Conservation (phyloP, 2,329 filamentous ascomycete species). For the Colletotrichum sp. region DNA sequence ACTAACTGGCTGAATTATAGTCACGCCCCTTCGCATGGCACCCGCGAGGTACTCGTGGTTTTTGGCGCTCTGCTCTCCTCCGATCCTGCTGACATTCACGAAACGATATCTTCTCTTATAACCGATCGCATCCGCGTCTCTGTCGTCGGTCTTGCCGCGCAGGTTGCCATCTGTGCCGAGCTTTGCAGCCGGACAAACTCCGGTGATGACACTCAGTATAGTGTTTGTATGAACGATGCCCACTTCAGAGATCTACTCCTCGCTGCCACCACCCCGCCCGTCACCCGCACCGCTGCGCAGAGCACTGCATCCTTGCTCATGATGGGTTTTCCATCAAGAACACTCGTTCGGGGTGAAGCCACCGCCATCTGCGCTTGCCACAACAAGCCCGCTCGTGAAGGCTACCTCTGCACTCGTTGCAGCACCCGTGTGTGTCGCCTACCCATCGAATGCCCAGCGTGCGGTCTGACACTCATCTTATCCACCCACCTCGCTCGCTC, state of each 20-base stretch:
- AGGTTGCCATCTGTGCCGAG: constrained; percentile 91
- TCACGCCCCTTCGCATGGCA: constrained; percentile 91
- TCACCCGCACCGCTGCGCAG: constrained; percentile 70
- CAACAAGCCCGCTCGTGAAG: constrained; percentile 79
- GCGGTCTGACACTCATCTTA: constrained; percentile 89
- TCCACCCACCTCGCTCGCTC: constrained; percentile 93
- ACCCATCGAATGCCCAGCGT: constrained; percentile 89
- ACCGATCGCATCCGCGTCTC: constrained; percentile 85
- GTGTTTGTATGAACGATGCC: constrained; percentile 75
- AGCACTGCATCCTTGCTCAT: constrained; percentile 75
- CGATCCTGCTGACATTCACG: constrained; percentile 94
- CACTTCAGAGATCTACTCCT: constrained; percentile 92
- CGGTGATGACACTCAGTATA: constrained; percentile 78
- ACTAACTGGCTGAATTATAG: constrained; percentile 43
- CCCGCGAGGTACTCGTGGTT: constrained; percentile 88
- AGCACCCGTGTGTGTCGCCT: constrained; percentile 86
- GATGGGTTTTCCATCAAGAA: constrained; percentile 97
- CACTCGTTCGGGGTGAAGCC: constrained; percentile 70
- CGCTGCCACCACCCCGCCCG: constrained; percentile 85
- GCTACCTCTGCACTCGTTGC: constrained; percentile 91
- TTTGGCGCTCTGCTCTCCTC: constrained; percentile 90
- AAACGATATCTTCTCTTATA: constrained; percentile 81
- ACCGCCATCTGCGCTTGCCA: constrained; percentile 90
- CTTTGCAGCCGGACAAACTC: constrained; percentile 88
- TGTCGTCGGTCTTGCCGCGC: constrained; percentile 88